phyloP scores from a whole-genome alignment of 2,329 filamentous ascomycete species.

The Aspergillus quadrilineatus region DNA sequence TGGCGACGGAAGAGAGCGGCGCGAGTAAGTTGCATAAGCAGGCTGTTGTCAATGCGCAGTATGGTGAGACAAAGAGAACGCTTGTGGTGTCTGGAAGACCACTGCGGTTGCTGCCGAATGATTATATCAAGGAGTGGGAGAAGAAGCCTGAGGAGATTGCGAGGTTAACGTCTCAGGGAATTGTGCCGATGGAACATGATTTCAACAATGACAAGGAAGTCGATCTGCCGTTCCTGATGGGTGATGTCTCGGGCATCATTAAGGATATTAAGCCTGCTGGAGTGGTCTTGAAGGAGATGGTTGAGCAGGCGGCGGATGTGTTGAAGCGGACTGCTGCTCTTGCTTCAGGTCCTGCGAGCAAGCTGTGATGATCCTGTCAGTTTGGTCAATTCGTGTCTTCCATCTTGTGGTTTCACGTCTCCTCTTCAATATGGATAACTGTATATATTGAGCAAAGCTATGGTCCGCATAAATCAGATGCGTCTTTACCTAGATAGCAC shows the following conservation, averaged over 20 bases:
- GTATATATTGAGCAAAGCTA: constrained; percentile 9
- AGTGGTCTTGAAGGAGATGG: constrained; percentile 89
- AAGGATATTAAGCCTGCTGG: constrained; percentile 74
- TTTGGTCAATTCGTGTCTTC: not conserved
- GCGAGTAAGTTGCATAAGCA: constrained; percentile 81
- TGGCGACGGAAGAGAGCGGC: constrained; percentile 76
- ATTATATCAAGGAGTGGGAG: constrained; percentile 83
- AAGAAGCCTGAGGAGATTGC: constrained; percentile 70
- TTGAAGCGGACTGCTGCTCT: constrained; percentile 63
- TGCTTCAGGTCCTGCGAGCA: constrained; percentile 47
- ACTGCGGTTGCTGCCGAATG: constrained; percentile 75
- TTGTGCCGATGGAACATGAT: constrained; percentile 80
- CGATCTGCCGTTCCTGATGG: constrained; percentile 88
- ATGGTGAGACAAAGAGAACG: constrained; percentile 77
- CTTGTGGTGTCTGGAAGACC: constrained; percentile 80
- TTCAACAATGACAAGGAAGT: constrained; percentile 78
- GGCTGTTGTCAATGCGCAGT: constrained; percentile 74
- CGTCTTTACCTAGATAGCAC: constrained; percentile 26
- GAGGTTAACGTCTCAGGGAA: constrained; percentile 70
- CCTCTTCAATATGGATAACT: not conserved
- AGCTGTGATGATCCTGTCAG: constrained; percentile 38
- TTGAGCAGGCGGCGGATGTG: constrained; percentile 69
- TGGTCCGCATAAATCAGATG: constrained; percentile 15
- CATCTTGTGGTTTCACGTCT: not conserved
- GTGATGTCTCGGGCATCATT: constrained; percentile 82